Evolutionary conservation across 345 rosid genomes (phyloP), one percentile per base, ranked within the genome.

Genomic region (Pistacia integerrima): DNA sequence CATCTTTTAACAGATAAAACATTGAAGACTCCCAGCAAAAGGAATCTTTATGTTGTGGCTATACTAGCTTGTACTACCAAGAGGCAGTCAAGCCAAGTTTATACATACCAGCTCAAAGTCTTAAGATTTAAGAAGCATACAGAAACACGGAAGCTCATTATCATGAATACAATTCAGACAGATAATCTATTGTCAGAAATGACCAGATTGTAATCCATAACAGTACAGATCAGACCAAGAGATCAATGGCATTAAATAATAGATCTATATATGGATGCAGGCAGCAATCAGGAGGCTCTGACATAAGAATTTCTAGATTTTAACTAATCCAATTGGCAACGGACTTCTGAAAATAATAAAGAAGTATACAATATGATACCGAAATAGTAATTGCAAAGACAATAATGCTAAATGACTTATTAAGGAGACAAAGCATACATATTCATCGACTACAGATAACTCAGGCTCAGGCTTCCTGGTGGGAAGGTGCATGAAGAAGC

Each of bases 401-500:
- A 74, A 11, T 61, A 71, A 71, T 70, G 81, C 17, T 25, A 73
- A 33, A 55, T 66, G 71, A 76, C 74, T 62, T 14, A 62, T 76
- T 60, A 41, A 8, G 67, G 70, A 78, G 74, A 76, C 1, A 63
- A 61, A 30, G 18, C 83, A 67, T 88, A 87, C 88, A 64, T 76
- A 58, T 79, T 74, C 83, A 46, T 80, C 83, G 1, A 60, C 63
- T 72, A 73, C 69, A 74, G 83, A 59, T 48, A 78, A 67, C 67
- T 84, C 86, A 14, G 84, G 70, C 63, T 44, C 83, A 77, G 84
- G 75, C 73, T 84, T 88, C 79, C 80, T 82, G 56, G 68, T 64
- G 72, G 88, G 81, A 76, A 82, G 67, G 77, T 62, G 82, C 38
- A 13, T 76, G 70, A 89, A 83, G 84, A 85, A 76, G 79, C 86